Evolutionary conservation across 192 early-diverging fungal genomes (phyloP), one percentile per base, ranked within the genome.

Genomic region (Rhizoclosmatium globosum): DNA sequence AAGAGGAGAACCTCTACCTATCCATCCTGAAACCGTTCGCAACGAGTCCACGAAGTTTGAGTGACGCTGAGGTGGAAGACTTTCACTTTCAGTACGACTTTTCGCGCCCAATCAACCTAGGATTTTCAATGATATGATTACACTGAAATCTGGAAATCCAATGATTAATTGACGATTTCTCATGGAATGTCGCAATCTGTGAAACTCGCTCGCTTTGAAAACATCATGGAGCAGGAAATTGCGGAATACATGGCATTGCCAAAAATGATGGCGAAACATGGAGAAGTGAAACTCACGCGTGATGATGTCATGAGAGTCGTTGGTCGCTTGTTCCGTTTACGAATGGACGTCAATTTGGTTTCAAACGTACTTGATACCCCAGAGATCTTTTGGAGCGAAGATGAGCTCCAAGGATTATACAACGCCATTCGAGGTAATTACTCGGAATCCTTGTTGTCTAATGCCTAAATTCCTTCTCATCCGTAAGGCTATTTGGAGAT

Each of bases 171-270:
- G 64, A 94, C 96, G 0, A 97, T 99, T 78, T 93, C 94, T 2
- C 97, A 99, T 85, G 97, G 95, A 2, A 93, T 99, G 64, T 95
- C 97, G 6, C 97, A 99, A 85, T 92, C 92, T 47, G 95, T 94
- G 59, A 99, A 99, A 82, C 94, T 99, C 81, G 92, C 94, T 0
- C 81, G 94, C 38, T 99, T 96, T 82, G 97, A 99, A 84, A 90
- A 89, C 44, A 83, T 97, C 70, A 95, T 99, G 75, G 95, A 97
- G 79, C 93, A 95, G 67, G 96, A 96, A 0, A 97, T 99, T 74
- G 88, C 91, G 56, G 85, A 87, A 17, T 96, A 94, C 11, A 92
- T 93, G 61, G 89, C 95, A 78, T 94, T 99, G 46, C 97, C 97
- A 3, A 92, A 95, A 82, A 93, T 91, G 66, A 94, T 99, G 95